Evolutionary conservation across 2,329 filamentous ascomycete species (phyloP), one percentile per base, ranked within the genome.

Genomic region (Cercospora sp.): DNA sequence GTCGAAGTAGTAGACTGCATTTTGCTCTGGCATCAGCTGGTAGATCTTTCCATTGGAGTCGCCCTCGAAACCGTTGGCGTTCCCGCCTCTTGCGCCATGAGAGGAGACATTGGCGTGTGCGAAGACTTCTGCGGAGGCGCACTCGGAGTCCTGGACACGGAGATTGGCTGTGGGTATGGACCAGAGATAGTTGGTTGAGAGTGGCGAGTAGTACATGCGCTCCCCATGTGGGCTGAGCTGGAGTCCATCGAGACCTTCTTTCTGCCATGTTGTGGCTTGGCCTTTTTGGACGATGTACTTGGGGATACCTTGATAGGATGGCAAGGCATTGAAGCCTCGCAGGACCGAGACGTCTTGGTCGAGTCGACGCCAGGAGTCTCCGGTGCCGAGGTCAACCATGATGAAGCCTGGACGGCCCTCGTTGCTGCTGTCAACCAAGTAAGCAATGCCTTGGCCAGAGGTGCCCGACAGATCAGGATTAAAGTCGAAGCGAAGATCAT

Each of bases 351-450:
- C 55, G 65, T 78, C 76, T 69, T 80, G 76, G 13, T 71, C 75
- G 1, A 82, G 75, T 23, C 80, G 78, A 13, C 81, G 76, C 80
- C 80, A 82, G 63, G 75, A 78, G 58, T 80, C 76, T 36, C 80
- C 81, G 10, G 79, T 82, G 12, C 76, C 78, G 3, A 82, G 77
- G 71, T 82, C 80, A 45, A 82, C 69, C 76, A 84, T 81, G 65
- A 84, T 83, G 73, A 84, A 82, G 6, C 80, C 82, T 2, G 77
- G 80, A 18, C 82, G 79, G 26, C 81, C 81, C 74, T 84, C 82
- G 67, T 81, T 82, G 63, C 77, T 81, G 70, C 77, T 80, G 74
- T 84, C 82, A 26, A 82, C 79, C 2, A 84, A 78, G 69, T 83
- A 84, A 4, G 80, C 82, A 28, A 84, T 79, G 10, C 82, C 81